Conservation (phyloP, 306 rosid species). For the Mimosa bimucronata region DNA sequence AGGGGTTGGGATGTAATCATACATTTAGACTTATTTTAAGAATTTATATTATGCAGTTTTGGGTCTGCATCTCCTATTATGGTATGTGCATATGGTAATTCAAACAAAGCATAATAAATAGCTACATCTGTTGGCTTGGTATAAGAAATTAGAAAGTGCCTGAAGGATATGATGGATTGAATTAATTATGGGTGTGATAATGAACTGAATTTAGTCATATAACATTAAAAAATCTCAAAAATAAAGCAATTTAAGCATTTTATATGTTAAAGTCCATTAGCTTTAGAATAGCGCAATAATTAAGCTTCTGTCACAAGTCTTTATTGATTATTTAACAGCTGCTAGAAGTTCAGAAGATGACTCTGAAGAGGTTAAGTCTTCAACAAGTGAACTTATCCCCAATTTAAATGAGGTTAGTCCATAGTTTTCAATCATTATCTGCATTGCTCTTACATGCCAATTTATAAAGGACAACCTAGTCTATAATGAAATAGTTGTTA, state of each 20-base stretch:
- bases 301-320: conserved; percentile 32
- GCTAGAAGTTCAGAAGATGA: conserved; percentile 48
- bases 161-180: neutral
- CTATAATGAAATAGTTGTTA: conserved; percentile 8
- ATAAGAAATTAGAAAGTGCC: too few species aligned
- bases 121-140: neutral
- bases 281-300: conserved; percentile 28
- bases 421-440: conserved; percentile 12
- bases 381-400: conserved; percentile 52
- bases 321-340: conserved; percentile 50
- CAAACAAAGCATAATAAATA: neutral
- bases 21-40: neutral
- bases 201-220: neutral
- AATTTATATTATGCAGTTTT: neutral
- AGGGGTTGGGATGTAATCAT: conserved; percentile 1
- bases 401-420: conserved; percentile 63
- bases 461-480: conserved; percentile 20
- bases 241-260: neutral
- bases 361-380: conserved; percentile 52
- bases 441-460: neutral
- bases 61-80: neutral
- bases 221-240: neutral
- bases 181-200: neutral
- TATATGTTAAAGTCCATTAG: neutral
- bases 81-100: neutral